Evolutionary conservation across 2,329 filamentous ascomycete genomes (phyloP), one percentile per base, ranked within the genome.

Genomic region (Phialemonium atrogriseum): DNA sequence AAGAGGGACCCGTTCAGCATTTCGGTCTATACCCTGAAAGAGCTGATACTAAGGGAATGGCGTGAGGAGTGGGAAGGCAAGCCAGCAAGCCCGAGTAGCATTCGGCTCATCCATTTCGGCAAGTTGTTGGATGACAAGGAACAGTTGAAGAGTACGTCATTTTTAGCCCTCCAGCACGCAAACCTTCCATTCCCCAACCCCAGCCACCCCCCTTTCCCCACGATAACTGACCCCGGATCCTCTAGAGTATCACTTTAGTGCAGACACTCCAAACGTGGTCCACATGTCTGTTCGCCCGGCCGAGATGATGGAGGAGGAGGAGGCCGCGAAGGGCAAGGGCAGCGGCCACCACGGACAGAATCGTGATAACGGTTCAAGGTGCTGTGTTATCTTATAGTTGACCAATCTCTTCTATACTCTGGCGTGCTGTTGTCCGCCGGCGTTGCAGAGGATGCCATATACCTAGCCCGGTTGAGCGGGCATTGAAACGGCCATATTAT

Each of bases 21-120:
- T 59, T 94, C 84, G 44, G 81, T 94, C 30, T 94, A 95, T 54
- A 94, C 85, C 4, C 64, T 96, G 43, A 95, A 95, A 59, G 87
- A 95, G 61, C 64, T 95, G 50, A 94, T 96, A 52, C 73, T 91
- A 64, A 73, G 85, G 47, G 88, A 95, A 55, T 96, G 89, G 89
- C 72, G 86, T 45, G 80, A 79, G 47, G 85, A 95, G 52, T 95
- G 89, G 89, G 88, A 94, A 49, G 64, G 78, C 11, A 80, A 84
- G 50, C 89, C 89, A 2, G 77, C 82, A 16, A 91, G 84, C 50
- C 88, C 89, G 9, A 89, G 80, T 49, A 84, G 81, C 39, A 96
- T 96, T 63, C 72, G 89, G 30, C 61, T 96, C 47, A 95, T 96
- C 49, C 84, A 86, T 41, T 91, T 94, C 58, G 89, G 89, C 31